Base-by-base conservation (phyloP, 345 rosid genomes). In the Laguncularia racemosa region DNA sequence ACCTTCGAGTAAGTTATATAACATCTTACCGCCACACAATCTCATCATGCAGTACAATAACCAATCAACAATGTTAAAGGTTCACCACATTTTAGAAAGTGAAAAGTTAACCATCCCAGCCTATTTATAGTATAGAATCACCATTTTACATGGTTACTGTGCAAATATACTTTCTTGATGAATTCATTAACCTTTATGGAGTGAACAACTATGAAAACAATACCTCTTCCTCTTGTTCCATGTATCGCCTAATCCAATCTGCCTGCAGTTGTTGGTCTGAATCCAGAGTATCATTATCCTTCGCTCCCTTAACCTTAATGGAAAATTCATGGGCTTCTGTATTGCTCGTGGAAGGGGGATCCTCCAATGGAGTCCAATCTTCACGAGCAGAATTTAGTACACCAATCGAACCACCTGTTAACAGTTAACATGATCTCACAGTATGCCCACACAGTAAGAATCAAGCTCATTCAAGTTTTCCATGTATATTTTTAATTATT, bases 171-270 rank as follows among this genome's bases (percentile, higher is more conserved):
- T 47, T 14, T n/a, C 50, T 14, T 47, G n/a, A 47, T 14, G n/a
- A 14, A 47, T 47, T 14, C 50, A 47, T 47, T 2, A 12, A 47
- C 50, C 50, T 14, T 0, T 47, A 47, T 2, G 1, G 18, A 16
- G 50, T 14, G 16, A 47, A 47, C 12, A 47, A 47, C 50, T 10
- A 33, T 33, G 40, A 33, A 33, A 33, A 7, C 33, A n/a, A 33
- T 71, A 86, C 98, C 88, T 88, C 98, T 72, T 88, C 96, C 53
- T 88, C 85, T 50, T 84, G 92, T 66, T 68, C 75, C 84, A 91
- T 64, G 71, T 91, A 91, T 66, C 77, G 91, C 63, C 84, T 76
- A 55, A 91, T 91, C 96, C 95, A 91, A 72, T 88, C 95, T 48
- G 92, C 90, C 68, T 91, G 98, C 12, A 91, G 86, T 38, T 72